A percentile compares a stretch with the other conserved stretches of the same genome.
Conservation (phyloP, 2,329 filamentous ascomycete species). For the Ceratocystis albifundus region DNA sequence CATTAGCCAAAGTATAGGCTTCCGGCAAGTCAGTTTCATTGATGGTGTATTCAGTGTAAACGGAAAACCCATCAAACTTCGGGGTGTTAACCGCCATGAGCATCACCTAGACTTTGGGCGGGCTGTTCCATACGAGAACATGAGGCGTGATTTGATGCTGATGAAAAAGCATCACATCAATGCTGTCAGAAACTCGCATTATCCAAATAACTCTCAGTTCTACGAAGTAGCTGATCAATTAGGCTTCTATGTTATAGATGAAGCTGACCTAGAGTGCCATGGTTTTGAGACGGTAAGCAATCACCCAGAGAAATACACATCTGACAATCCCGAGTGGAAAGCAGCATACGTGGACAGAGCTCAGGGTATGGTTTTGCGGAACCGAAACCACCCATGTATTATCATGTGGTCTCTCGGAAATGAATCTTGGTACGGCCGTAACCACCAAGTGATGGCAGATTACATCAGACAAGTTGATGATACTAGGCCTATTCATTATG, state of each 20-base stretch:
- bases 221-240: conserved; percentile 53
- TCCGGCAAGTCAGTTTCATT: conserved; percentile 50
- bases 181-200: conserved; percentile 55
- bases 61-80: conserved; percentile 50
- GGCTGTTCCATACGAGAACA: conserved; percentile 49
- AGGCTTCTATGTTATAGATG: conserved; percentile 52
- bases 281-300: conserved; percentile 39
- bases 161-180: conserved; percentile 65
- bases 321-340: conserved; percentile 49
- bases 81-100: conserved; percentile 60
- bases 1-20: conserved; percentile 44
- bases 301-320: conserved; percentile 38
- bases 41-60: conserved; percentile 54
- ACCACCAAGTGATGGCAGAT: conserved; percentile 56
- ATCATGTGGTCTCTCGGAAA: conserved; percentile 65
- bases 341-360: conserved; percentile 57
- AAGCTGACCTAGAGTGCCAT: conserved; percentile 45
- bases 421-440: conserved; percentile 57
- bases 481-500: conserved; percentile 53
- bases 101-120: conserved; percentile 53
- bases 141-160: conserved; percentile 47
- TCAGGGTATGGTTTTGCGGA: conserved; percentile 49
- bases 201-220: conserved; percentile 49
- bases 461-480: conserved; percentile 47
- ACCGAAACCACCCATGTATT: conserved; percentile 50